A percentile compares a stretch with the other conserved stretches of the same genome.
Evolutionary conservation across 176 grass and related monocot genomes (phyloP).

Genomic region (Lolium multiflorum): DNA sequence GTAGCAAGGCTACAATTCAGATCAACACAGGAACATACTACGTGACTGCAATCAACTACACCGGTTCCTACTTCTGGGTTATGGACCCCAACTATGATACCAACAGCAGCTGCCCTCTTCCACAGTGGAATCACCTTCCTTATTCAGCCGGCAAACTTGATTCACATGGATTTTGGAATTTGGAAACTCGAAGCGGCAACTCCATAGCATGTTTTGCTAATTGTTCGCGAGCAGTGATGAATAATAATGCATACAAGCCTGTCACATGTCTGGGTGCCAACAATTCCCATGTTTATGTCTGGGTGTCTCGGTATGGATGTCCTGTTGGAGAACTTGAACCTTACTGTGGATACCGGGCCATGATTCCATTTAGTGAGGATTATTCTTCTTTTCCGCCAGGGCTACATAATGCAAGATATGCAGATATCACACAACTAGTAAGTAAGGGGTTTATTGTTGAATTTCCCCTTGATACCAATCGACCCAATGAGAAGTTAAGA

Average conservation of each 20-base stretch:
- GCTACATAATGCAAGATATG: constrained; percentile 3
- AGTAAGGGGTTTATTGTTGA: background rate
- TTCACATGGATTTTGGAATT: background rate
- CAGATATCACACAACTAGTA: background rate
- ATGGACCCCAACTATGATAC: background rate
- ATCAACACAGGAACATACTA: background rate
- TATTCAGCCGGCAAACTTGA: background rate
- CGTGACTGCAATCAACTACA: background rate
- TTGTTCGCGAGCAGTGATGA: constrained; percentile 22
- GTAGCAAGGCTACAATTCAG: background rate
- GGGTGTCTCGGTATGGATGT: background rate
- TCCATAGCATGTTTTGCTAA: constrained; percentile 19
- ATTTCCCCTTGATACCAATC: background rate
- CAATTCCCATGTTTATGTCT: constrained; percentile 46
- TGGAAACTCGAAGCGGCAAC: background rate
- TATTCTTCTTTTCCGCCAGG: background rate
- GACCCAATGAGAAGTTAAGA: background rate
- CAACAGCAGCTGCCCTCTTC: constrained; percentile 8
- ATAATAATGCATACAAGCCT: background rate
- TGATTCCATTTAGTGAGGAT: background rate
- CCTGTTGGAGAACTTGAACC: background rate
- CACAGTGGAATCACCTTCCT: background rate
- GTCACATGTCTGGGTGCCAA: constrained; percentile 28
- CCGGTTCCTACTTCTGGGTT: background rate
- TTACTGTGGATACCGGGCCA: constrained; percentile 6